These are phyloP conservation scores for Nicotiana paniculata DNA, from an alignment of 257 asterid species.

Conservation along the genomic window DNA sequence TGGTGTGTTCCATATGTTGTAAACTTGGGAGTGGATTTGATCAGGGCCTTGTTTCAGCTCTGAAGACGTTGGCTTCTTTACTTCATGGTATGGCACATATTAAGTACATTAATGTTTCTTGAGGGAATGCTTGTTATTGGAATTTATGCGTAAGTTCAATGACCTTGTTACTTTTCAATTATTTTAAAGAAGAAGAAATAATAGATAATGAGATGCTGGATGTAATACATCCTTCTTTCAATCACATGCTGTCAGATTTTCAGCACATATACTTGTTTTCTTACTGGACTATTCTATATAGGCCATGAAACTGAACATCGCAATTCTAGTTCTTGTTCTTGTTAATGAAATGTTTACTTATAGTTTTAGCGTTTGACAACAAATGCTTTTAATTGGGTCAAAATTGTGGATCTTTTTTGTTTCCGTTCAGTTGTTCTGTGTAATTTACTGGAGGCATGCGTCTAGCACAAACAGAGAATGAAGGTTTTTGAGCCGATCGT, in stretches of 20 bases:
- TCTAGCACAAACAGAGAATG: background rate
- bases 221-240: background rate
- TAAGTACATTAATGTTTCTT: background rate
- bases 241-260: background rate
- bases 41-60: conserved; percentile 46
- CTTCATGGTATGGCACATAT: conserved; percentile 51
- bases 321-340: background rate
- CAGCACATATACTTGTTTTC: background rate
- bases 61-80: conserved; percentile 58
- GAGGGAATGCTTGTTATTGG: background rate
- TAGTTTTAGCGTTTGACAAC: background rate
- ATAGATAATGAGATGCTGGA: background rate
- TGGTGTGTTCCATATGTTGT: conserved; percentile 41
- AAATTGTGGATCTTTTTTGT: background rate
- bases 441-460: background rate
- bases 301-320: background rate
- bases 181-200: background rate
- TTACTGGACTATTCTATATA: background rate
- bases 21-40: conserved; percentile 43
- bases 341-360: background rate
- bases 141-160: background rate
- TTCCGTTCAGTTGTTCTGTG: background rate
- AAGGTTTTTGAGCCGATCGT: background rate
- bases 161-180: background rate
- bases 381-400: background rate